Evolutionary conservation across 1,284 basidiomycete genomes (phyloP).

Genomic region (Ceratorhiza oryzae-sativae): DNA sequence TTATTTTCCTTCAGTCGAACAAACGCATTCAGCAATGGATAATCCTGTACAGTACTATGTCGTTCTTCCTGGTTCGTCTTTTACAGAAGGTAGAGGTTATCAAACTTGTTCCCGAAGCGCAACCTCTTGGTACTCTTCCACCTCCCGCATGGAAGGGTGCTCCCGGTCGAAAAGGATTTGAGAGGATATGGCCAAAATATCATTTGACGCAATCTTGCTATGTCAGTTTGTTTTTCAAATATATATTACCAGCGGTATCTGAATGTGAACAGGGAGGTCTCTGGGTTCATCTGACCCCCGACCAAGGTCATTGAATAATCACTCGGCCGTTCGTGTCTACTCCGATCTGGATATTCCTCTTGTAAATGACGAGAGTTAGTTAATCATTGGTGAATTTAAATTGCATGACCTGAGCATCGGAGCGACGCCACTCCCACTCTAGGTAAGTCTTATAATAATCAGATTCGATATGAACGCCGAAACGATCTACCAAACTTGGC

Average conservation of each 20-base stretch:
- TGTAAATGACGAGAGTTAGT: too few relatives aligned
- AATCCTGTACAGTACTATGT: constrained; percentile 60
- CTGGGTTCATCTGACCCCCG: neutral
- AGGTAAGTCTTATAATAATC: too few relatives aligned
- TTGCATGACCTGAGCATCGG: too few relatives aligned
- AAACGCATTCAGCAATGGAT: constrained; percentile 44
- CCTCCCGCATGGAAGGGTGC: constrained; percentile 56
- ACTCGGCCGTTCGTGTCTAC: neutral
- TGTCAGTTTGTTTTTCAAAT: constrained; percentile 49
- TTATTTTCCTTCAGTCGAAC: constrained; percentile 47
- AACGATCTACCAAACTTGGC: too few relatives aligned
- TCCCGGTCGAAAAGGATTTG: constrained; percentile 54
- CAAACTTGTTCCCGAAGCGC: constrained; percentile 56
- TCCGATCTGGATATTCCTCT: too few relatives aligned
- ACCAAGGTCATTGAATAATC: neutral
- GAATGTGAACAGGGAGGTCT: neutral
- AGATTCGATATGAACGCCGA: too few relatives aligned
- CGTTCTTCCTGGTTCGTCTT: constrained; percentile 70
- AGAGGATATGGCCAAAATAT: constrained; percentile 60
- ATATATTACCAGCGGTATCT: neutral
- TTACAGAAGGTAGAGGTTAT: constrained; percentile 64
- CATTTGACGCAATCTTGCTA: constrained; percentile 64
- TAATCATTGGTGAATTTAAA: too few relatives aligned
- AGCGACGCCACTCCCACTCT: too few relatives aligned
- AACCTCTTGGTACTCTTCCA: constrained; percentile 55